A percentile compares a stretch with the other conserved stretches of the same genome.
phyloP scores from a whole-genome alignment of 148 eudicot genomes.

The Diospyros kaki region DNA sequence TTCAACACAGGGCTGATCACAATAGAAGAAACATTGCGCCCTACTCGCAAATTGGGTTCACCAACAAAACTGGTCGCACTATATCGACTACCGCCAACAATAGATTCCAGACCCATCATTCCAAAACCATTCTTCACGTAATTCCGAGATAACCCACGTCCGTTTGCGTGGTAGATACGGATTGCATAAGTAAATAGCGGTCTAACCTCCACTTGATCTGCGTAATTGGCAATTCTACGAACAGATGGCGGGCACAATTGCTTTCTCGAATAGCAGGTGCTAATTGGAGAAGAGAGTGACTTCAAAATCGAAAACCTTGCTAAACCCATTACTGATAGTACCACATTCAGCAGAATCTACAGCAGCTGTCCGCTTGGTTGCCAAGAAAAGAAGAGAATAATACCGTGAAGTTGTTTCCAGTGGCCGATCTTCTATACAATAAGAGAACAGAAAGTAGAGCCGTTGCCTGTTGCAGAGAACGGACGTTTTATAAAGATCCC shows the following conservation, averaged over 20 bases:
- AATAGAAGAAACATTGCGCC: conserved; percentile 25
- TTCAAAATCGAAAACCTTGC: conserved; percentile 45
- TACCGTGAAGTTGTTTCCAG: no score
- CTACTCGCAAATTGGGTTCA: conserved; percentile 20
- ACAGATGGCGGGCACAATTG: conserved; percentile 11
- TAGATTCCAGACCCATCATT: conserved; percentile 17
- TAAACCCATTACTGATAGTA: conserved; percentile 34
- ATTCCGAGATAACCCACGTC: conserved; percentile 12
- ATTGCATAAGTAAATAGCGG: conserved; percentile 23
- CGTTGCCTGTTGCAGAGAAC: no score
- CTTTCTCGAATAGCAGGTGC: conserved; percentile 12
- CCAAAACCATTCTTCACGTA: conserved; percentile 18
- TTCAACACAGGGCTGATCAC: conserved; percentile 31
- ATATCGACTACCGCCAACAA: conserved; percentile 17
- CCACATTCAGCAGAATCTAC: conserved; percentile 10
- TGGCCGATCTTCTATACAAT: no score
- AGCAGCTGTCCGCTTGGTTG: neutral
- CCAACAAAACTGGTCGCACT: conserved; percentile 20
- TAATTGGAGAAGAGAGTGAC: conserved; percentile 23
- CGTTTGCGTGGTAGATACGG: conserved; percentile 25
- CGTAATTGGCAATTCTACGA: conserved; percentile 19
- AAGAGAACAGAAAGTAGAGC: no score
- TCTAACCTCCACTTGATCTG: conserved; percentile 24
- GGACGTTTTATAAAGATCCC: no score
- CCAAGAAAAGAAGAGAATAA: conserved; percentile 5